Percentiles rank a stretch among this genome's conserved stretches.
Conservation (phyloP, 139 green algal genomes). For the Deuterostichococcus epilithicus region DNA sequence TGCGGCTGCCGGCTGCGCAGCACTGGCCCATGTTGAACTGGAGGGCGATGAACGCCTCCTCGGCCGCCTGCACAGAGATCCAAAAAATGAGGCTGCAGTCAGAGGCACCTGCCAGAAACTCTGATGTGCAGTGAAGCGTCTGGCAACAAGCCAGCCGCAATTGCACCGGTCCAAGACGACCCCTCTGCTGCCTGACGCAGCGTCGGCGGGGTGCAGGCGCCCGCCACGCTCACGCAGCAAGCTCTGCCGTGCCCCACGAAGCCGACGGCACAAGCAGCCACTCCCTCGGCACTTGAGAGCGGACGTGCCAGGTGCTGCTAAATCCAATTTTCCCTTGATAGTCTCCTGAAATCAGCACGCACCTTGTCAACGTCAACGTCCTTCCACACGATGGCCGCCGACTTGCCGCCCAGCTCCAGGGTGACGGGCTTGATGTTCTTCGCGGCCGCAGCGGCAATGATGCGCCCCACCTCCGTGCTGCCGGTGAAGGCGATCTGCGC, state of each 20-base stretch:
- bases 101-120: too few relatives aligned
- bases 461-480: conserved; percentile 63
- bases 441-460: conserved; percentile 17
- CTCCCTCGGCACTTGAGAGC: neutral
- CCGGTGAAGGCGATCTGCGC: conserved; percentile 71
- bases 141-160: too few relatives aligned
- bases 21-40: conserved; percentile 75
- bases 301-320: neutral
- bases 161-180: too few relatives aligned
- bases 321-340: neutral
- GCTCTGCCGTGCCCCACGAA: too few relatives aligned
- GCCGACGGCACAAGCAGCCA: too few relatives aligned
- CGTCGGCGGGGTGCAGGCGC: too few relatives aligned
- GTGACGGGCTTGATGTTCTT: conserved; percentile 37
- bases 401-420: conserved; percentile 75
- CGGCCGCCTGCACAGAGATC: conserved; percentile 36
- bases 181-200: too few relatives aligned
- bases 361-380: conserved; percentile 51
- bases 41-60: conserved; percentile 56
- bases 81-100: too few relatives aligned
- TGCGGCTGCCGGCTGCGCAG: conserved; percentile 59
- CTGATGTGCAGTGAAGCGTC: too few relatives aligned
- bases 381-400: conserved; percentile 54
- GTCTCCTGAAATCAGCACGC: too few relatives aligned
- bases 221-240: too few relatives aligned